phyloP scores from a whole-genome alignment of 2,329 filamentous ascomycete species.

The Pseudonectria foliicola region DNA sequence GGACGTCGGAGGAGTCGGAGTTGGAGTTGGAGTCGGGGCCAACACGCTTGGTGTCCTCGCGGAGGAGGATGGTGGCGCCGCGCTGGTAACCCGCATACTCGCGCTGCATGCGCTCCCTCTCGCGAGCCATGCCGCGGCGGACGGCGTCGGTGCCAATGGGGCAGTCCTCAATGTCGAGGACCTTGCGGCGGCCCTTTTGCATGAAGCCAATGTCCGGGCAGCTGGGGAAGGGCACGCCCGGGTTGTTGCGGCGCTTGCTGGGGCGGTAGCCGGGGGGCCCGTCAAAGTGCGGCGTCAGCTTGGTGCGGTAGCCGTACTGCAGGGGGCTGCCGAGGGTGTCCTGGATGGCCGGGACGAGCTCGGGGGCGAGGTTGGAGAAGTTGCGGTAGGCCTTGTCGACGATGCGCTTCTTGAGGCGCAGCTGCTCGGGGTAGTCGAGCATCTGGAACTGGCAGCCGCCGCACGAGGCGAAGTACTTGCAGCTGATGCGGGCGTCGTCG shows the following conservation, averaged over 20 bases:
- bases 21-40: too few relatives aligned
- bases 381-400: slow-evolving; percentile 88
- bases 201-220: slow-evolving; percentile 86
- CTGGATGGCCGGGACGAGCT: slow-evolving; percentile 65
- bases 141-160: slow-evolving; percentile 89
- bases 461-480: slow-evolving; percentile 81
- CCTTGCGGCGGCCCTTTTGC: slow-evolving; percentile 69
- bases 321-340: slow-evolving; percentile 87
- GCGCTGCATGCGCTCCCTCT: slow-evolving; percentile 66
- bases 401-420: slow-evolving; percentile 75
- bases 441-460: slow-evolving; percentile 97
- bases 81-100: slow-evolving; percentile 67
- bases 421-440: slow-evolving; percentile 81
- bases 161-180: slow-evolving; percentile 94
- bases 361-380: slow-evolving; percentile 76
- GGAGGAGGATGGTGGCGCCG: slow-evolving; percentile 81
- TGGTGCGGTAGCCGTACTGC: slow-evolving; percentile 91
- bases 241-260: slow-evolving; percentile 44
- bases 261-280: slow-evolving; percentile 53
- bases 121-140: slow-evolving; percentile 67
- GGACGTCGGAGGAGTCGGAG: slow-evolving; percentile 25
- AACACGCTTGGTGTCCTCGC: slow-evolving; percentile 75
- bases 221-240: slow-evolving; percentile 42
- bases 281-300: slow-evolving; percentile 94
- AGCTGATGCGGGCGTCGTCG: slow-evolving; percentile 69